phyloP scores from a whole-genome alignment of 805 yeast species.

The Isabelozyma gotoi region DNA sequence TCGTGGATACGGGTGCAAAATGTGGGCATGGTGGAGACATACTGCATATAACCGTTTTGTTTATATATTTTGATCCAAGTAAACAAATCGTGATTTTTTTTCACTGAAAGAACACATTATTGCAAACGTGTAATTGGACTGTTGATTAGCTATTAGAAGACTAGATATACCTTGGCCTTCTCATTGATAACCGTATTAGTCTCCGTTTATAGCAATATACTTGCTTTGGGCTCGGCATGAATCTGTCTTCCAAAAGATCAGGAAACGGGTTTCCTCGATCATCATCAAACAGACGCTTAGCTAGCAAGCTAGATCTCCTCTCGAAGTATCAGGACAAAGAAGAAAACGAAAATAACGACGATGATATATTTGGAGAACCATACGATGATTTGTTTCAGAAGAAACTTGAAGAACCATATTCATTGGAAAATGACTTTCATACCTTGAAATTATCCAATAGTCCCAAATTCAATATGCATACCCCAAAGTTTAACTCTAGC shows the following conservation, averaged over 20 bases:
- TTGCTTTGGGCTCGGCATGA: neutral
- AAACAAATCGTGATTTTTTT: neutral
- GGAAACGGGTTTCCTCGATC: neutral
- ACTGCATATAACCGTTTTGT: neutral
- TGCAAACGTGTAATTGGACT: neutral
- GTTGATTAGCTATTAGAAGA: too few relatives aligned
- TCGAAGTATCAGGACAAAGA: conserved; percentile 18
- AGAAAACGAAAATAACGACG: conserved; percentile 3
- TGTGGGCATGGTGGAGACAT: neutral
- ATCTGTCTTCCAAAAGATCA: neutral
- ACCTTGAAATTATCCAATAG: conserved; percentile 15
- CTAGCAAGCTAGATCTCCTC: conserved; percentile 19
- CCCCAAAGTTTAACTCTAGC: neutral
- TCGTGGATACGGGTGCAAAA: neutral
- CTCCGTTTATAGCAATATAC: neutral
- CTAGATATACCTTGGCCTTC: too few relatives aligned
- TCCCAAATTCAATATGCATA: neutral
- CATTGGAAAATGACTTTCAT: conserved; percentile 24
- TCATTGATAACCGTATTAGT: too few relatives aligned
- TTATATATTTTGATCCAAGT: neutral
- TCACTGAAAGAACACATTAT: neutral
- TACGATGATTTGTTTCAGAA: conserved; percentile 22
- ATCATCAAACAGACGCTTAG: conserved; percentile 1
- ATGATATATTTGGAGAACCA: conserved; percentile 1
- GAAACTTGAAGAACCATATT: conserved; percentile 9